Base-by-base conservation (phyloP, 441 rosid species). In the Adansonia madagascariensis region DNA sequence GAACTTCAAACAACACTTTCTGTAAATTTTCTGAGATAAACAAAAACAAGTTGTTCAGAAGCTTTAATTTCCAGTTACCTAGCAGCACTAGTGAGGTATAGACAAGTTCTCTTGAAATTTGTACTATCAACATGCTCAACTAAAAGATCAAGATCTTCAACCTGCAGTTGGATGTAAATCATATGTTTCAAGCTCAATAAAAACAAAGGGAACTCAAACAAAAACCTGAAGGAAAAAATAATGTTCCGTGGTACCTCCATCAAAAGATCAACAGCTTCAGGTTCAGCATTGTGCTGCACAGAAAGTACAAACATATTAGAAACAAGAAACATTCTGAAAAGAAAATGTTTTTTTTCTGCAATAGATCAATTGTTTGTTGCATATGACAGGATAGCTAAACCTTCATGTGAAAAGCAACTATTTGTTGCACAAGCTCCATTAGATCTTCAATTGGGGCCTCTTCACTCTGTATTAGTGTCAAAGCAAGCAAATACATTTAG, bases 331-430 rank as follows among this genome's bases (percentile, higher is more conserved):
- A 6, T 70, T 70, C 43, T 5, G 41, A 20, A 6, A 20, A 68
- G 35, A 68, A 68, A 35, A 35, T 35, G 41, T 35, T 8, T 43
- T 4, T 17, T 5, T 56, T 56, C 14, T 66, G 22, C 12, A 46
- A 24, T 22, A 72, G 68, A 31, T 22, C 14, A 63, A 35, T 17
- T 72, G 31, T 15, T 4, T 17, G 50, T 8, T 9, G 44, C 31
- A 47, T 7, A 35, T 68, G 52, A 56, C 70, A 59, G 10, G 69
- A n/a, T 49, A 66, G 47, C 7, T 84, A 59, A 55, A 90, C 98
- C 97, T 91, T 89, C 97, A 94, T 95, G 86, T 94, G 95, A 74
- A 94, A 95, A 61, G 97, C 91, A 83, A 90, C 97, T 80, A 95
- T 95, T 83, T 95, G 94, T 76, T 86, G 87, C 44, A 92, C 98